Evolutionary conservation across 1,284 basidiomycete species (phyloP), one percentile per base, ranked within the genome.

Genomic region (Microstroma glucosiphilum): DNA sequence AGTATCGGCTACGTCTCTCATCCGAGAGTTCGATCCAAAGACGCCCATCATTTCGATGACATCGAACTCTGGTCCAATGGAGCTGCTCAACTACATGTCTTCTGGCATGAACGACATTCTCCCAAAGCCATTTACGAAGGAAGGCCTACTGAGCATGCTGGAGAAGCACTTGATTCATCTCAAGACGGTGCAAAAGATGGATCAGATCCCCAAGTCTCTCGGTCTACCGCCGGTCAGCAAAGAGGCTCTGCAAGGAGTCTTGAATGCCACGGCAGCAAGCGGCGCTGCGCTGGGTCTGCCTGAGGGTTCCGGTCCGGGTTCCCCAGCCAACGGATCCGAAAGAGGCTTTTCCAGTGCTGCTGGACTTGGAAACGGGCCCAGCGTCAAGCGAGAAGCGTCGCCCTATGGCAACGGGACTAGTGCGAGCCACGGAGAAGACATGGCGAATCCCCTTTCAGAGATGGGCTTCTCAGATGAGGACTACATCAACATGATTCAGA

Each of bases 41-140:
- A 97, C 93, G 56, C 93, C 93, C 1, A 96, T 96, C 79, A 96
- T 96, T 73, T 92, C 90, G 15, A 96, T 96, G 92, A 96, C 92
- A 60, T 89, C 87, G 75, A 96, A 94, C 79, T 91, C 89, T 59
- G 89, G 90, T 69, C 92, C 92, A 21, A 87, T 87, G 73, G 90
- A 94, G 75, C 87, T 94, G 69, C 87, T 92, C 84, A 90, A 87
- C n/a, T 94, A 93, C 78, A 91, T 90, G 81, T 88, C 87, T 9
- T 87, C 86, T 49, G 89, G 85, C 23, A 96, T 96, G 93, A 96
- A 94, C 80, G 93, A 96, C 80, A 89, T 96, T 62, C 82, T 96
- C n/a, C 89, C 92, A 8, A 97, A 97, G 80, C 93, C 93, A 1
- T 97, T 97, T 81, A 94, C 91, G 15, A 92, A 92, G 79, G 87